Conservation (phyloP, 2,329 filamentous ascomycete species). For the Monosporascus sp. region DNA sequence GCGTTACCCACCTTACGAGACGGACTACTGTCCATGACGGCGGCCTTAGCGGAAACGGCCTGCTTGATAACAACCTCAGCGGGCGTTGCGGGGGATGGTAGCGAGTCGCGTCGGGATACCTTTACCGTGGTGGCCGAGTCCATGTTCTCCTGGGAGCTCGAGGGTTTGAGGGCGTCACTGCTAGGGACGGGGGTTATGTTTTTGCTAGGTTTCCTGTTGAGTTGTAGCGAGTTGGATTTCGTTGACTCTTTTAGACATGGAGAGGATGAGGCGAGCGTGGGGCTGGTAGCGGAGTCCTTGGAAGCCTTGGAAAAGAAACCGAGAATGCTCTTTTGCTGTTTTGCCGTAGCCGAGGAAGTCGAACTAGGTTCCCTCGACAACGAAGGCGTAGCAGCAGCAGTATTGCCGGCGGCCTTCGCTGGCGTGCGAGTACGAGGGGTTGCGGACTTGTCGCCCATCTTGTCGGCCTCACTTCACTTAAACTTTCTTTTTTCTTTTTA, state of each 20-base stretch:
- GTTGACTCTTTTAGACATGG: conserved; percentile 42
- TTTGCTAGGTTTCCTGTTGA: conserved; percentile 32
- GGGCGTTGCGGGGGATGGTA: conserved; percentile 34
- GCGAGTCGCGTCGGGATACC: conserved; percentile 46
- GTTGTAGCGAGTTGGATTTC: conserved; percentile 39
- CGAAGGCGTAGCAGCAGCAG: conserved; percentile 24
- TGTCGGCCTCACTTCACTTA: neutral
- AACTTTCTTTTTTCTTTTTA: too few relatives aligned
- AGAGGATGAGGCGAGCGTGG: conserved; percentile 24
- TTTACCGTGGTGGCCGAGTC: conserved; percentile 38
- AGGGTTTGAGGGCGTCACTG: conserved; percentile 66
- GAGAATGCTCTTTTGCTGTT: conserved; percentile 64
- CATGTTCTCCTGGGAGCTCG: conserved; percentile 64
- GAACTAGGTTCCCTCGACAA: conserved; percentile 40
- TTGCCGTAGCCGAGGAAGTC: conserved; percentile 42
- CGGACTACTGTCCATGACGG: conserved; percentile 59
- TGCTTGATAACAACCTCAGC: conserved; percentile 38
- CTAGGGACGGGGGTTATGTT: conserved; percentile 71
- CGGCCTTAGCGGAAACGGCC: conserved; percentile 36
- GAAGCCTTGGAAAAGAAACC: conserved; percentile 71
- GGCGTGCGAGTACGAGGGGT: conserved; percentile 15
- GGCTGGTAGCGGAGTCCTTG: conserved; percentile 20
- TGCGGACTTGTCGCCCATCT: conserved; percentile 20
- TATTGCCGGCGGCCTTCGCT: conserved; percentile 15
- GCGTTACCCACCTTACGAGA: conserved; percentile 62